Base-by-base conservation (phyloP, 345 rosid genomes). In the Euphorbia peplus region DNA sequence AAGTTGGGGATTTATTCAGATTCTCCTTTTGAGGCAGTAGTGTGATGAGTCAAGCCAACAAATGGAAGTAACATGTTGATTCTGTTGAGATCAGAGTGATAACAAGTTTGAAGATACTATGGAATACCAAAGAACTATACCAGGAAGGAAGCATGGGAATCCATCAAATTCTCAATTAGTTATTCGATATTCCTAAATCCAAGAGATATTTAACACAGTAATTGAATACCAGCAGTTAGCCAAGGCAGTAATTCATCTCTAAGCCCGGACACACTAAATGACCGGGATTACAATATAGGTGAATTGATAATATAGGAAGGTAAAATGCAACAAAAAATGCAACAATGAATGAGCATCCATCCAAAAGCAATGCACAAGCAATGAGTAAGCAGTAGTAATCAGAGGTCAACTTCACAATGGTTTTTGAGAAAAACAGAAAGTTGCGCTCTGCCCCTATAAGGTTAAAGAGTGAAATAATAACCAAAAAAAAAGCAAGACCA, bases 221-320 rank as follows among this genome's bases (percentile, higher is more conserved):
- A 53, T 24, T 25, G n/a, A 55, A 54, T 3, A 67, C 18, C 28
- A 55, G 24, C 60, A n/a, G 58, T 21, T 53, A 39, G 62, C 52
- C 55, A 56, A 11, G 26, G 32, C 54, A 26, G 53, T 51, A 48
- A 22, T 39, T 8, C 5, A 28, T n/a, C 41, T 67, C 63, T 26
- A 67, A 4, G 26, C 29, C 53, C 52, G 25, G 13, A 8, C 15
- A 26, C 8, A 67, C 28, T 16, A 68, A 41, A 56, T n/a, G 28
- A 54, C 48, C 3, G 12, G 15, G 25, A 24, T 21, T 13, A 28
- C 25, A 24, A 4, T 37, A 53, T 6, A 32, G 28, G 51, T 54
- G 60, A 39, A 37, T 22, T 11, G 51, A 30, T 13, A 14, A 37
- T 32, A 30, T 32, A 14, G 10, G 16, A 37, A 61, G 29, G 22